Base-by-base conservation (phyloP, 2,329 filamentous ascomycete genomes). In the Monilinia fructigena region DNA sequence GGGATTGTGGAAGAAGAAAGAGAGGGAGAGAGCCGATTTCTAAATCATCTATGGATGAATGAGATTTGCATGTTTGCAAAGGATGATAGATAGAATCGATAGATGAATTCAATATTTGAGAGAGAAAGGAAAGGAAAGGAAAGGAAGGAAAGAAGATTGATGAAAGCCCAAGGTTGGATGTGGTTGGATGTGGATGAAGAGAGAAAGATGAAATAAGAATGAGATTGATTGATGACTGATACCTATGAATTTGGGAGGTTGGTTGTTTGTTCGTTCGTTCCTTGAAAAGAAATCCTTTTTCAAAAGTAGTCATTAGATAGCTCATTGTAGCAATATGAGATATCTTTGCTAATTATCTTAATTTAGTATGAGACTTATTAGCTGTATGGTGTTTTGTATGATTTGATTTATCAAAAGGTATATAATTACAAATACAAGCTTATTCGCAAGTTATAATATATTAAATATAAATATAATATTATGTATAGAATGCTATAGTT, bases 181-280 rank as follows among this genome's bases (percentile, higher is more conserved):
- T 5, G 40, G 40, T 42, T 42, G 40, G 20, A 40, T 16, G 18
- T 35, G 42, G 14, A 16, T 14, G n/a, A 47, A 23, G n/a, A 23
- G 38, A 56, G 4, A 12, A 14, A 31, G 18, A 45, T 10, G 11
- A 40, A 31, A 45, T 14, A 12, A 56, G 55, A 56, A 59, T 59
- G 40, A 59, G 52, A 54, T 35, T 54, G n/a, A 59, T 59, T 47
- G 20, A 59, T 59, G 56, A 59, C 48, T 59, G 56, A 59, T 59
- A 59, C 56, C 56, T 48, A 59, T 48, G 56, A 59, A 59, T 48
- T 48, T 59, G 56, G 42, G 56, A 20, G 56, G 56, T 16, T 48
- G 56, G 56, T 14, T 47, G 45, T n/a, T 23, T 18, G 2, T 12
- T 54, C 6, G 6, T 20, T 56, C 10, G 0, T 58, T 0, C 4